phyloP scores from a whole-genome alignment of 148 eudicot genomes.

The Fallopia convolvulus region DNA sequence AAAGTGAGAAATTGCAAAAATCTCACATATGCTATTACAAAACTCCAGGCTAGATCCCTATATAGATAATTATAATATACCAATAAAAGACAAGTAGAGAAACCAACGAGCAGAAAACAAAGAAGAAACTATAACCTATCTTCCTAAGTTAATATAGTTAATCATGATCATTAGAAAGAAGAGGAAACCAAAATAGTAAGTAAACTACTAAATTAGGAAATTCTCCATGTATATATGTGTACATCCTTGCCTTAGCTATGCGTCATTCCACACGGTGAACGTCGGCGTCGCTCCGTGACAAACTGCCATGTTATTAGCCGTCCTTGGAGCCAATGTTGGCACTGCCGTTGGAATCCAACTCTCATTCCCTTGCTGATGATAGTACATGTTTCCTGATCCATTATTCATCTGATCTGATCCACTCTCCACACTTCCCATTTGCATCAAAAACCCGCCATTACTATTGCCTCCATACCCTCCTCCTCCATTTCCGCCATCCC shows the following conservation, averaged over 20 bases:
- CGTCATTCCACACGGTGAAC: constrained; percentile 68
- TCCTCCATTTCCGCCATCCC: not conserved
- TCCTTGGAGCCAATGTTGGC: constrained; percentile 25
- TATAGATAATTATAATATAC: constrained; percentile 1
- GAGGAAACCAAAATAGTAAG: constrained; percentile 14
- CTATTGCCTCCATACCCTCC: not conserved
- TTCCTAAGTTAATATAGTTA: constrained; percentile 18
- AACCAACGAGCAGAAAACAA: not conserved
- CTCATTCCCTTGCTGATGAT: constrained; percentile 29
- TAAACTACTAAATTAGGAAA: constrained; percentile 7
- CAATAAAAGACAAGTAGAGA: not conserved
- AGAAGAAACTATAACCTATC: constrained; percentile 14
- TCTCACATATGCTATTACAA: constrained; percentile 35
- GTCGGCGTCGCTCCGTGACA: constrained; percentile 35
- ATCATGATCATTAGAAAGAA: constrained; percentile 7
- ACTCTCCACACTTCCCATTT: constrained; percentile 16
- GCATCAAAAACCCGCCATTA: not conserved
- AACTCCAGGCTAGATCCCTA: constrained; percentile 50
- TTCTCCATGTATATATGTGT: not conserved
- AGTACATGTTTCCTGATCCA: constrained; percentile 34
- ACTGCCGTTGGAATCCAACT: constrained; percentile 65
- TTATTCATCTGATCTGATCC: constrained; percentile 13
- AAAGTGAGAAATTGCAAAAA: constrained; percentile 17
- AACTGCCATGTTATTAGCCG: not conserved
- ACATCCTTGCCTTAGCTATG: constrained; percentile 17